These are phyloP conservation scores for Diutina pseudorugosa DNA, from an alignment of 1,139 yeast genomes.

Conservation along the genomic window DNA sequence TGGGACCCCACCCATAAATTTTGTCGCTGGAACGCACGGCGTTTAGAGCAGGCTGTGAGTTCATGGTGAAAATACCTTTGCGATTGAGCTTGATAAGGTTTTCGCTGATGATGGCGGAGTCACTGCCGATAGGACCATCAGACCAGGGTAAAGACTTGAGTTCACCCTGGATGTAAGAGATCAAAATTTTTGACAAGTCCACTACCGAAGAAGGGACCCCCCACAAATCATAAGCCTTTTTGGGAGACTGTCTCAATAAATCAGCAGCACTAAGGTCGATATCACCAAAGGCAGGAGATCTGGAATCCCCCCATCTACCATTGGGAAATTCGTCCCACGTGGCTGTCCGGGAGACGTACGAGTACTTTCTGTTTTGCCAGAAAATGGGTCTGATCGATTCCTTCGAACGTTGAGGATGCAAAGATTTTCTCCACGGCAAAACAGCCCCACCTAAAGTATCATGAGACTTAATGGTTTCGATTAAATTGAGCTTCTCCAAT, in stretches of 20 bases:
- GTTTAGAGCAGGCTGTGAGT: slow-evolving; percentile 91
- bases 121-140: slow-evolving; percentile 76
- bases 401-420: slow-evolving; percentile 68
- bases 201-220: slow-evolving; percentile 53
- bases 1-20: slow-evolving; percentile 92
- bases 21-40: slow-evolving; percentile 64
- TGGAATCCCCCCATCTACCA: slow-evolving; percentile 91
- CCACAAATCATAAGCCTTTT: slow-evolving; percentile 78
- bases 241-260: slow-evolving; percentile 65
- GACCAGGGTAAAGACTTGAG: slow-evolving; percentile 86
- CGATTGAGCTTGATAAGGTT: slow-evolving; percentile 51
- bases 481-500: slow-evolving; percentile 56
- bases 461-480: slow-evolving; percentile 32
- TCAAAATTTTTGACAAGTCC: slow-evolving; percentile 53
- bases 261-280: slow-evolving; percentile 70
- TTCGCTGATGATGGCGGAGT: slow-evolving; percentile 51
- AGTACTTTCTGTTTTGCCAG: slow-evolving; percentile 90
- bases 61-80: slow-evolving; percentile 66
- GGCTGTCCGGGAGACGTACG: slow-evolving; percentile 81
- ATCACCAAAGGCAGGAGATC: slow-evolving; percentile 91
- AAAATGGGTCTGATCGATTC: slow-evolving; percentile 90
- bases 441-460: slow-evolving; percentile 28
- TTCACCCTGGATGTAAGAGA: slow-evolving; percentile 56
- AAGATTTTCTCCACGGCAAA: slow-evolving; percentile 84
- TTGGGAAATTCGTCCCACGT: slow-evolving; percentile 95